Conservation (phyloP, 257 asterid species). For the Lithospermum erythrorhizon region DNA sequence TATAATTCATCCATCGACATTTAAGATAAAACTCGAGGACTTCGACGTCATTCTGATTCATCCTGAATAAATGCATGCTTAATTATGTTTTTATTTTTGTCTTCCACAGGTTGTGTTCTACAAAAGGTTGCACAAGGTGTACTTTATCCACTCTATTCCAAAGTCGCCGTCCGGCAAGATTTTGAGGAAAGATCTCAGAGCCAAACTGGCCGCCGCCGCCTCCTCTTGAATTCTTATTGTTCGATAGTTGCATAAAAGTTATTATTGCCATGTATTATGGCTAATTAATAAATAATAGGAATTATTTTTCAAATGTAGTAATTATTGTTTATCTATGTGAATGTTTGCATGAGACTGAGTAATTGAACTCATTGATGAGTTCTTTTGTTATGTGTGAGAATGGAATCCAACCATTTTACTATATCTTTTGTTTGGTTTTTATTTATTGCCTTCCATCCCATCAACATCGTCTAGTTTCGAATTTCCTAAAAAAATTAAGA, state of each 20-base stretch:
- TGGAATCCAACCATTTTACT: too few relatives aligned
- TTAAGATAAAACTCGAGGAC: too few relatives aligned
- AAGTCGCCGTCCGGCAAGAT: conserved; percentile 86
- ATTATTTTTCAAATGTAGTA: neutral
- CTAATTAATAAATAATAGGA: neutral
- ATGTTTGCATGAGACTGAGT: neutral
- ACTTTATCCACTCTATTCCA: conserved; percentile 63
- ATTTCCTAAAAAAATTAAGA: too few relatives aligned
- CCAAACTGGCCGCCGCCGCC: conserved; percentile 34
- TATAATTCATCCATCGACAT: too few relatives aligned
- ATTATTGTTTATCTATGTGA: neutral
- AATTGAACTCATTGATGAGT: neutral
- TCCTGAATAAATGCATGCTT: too few relatives aligned
- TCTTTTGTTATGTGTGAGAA: neutral
- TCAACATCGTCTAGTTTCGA: too few relatives aligned
- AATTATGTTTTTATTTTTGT: neutral
- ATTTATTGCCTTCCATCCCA: too few relatives aligned
- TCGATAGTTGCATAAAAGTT: neutral
- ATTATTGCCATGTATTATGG: neutral
- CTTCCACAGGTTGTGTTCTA: conserved; percentile 60
- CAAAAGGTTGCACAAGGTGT: conserved; percentile 76
- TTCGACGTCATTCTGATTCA: too few relatives aligned
- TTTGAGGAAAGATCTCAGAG: conserved; percentile 70
- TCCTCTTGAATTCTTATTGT: neutral
- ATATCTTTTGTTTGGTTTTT: too few relatives aligned